These are phyloP conservation scores for Pistacia atlantica DNA, from an alignment of 345 rosid genomes.

Conservation along the genomic window DNA sequence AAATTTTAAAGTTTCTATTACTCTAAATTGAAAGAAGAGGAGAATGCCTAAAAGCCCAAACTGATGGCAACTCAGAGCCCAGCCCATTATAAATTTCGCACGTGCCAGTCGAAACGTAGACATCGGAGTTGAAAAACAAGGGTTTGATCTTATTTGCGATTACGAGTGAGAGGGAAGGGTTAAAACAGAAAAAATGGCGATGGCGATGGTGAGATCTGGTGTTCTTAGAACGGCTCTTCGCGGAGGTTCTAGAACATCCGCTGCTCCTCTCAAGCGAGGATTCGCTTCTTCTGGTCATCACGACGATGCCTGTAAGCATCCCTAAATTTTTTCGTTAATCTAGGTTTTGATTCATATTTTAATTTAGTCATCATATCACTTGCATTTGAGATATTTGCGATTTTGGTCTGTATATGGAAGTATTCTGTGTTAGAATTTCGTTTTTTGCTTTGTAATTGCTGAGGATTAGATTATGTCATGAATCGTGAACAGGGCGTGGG, in stretches of 20 bases:
- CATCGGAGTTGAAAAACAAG: neutral
- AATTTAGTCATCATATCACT: neutral
- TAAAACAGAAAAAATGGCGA: constrained; percentile 45
- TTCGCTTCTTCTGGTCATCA: constrained; percentile 74
- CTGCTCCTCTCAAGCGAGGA: constrained; percentile 59
- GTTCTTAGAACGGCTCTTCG: constrained; percentile 62
- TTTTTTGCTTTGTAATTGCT: neutral
- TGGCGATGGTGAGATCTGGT: constrained; percentile 74
- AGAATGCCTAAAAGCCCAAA: neutral
- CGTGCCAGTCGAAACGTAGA: neutral
- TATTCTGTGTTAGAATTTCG: neutral
- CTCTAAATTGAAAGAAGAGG: neutral
- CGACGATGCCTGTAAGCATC: constrained; percentile 70
- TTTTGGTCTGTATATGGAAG: neutral
- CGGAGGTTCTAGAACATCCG: constrained; percentile 46
- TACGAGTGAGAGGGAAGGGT: neutral
- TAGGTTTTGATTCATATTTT: neutral
- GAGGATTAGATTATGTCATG: neutral
- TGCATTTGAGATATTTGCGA: neutral
- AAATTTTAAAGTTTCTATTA: too few relatives aligned
- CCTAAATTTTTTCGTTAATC: neutral
- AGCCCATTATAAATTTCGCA: constrained; percentile 1
- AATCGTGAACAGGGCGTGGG: neutral
- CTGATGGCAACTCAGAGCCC: neutral
- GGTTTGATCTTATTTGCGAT: neutral